These are phyloP conservation scores for Chara braunii DNA, from an alignment of 139 green algal species.

Conservation along the genomic window DNA sequence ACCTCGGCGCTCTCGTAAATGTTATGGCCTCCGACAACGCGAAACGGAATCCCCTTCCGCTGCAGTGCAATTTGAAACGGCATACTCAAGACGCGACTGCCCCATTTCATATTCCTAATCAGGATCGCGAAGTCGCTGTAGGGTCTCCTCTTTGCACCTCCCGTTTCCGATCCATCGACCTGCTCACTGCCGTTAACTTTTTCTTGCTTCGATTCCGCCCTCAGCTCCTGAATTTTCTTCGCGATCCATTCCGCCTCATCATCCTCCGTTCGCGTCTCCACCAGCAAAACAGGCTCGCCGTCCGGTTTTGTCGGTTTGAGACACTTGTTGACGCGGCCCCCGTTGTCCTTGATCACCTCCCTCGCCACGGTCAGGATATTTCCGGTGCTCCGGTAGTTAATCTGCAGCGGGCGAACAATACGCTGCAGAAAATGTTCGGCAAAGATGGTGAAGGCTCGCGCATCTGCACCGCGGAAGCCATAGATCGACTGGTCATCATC, in stretches of 20 bases:
- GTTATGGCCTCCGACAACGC: neutral
- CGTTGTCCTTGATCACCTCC: neutral
- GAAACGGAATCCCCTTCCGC: neutral
- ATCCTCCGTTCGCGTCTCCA: neutral
- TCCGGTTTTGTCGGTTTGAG: neutral
- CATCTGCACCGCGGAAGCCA: neutral
- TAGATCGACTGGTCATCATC: constrained; percentile 1
- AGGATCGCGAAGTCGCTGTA: neutral
- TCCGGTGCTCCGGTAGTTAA: neutral
- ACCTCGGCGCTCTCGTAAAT: neutral
- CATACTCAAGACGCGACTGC: neutral
- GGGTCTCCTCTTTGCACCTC: neutral
- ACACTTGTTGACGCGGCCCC: neutral
- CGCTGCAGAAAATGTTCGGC: no score
- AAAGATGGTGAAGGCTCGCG: neutral
- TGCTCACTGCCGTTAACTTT: no score
- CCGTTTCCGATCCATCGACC: no score
- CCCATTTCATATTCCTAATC: neutral
- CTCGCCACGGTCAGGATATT: neutral
- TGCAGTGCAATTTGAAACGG: neutral
- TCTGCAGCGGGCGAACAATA: neutral
- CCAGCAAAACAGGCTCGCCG: neutral
- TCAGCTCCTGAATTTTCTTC: neutral
- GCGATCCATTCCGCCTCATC: neutral
- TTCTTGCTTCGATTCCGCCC: no score